Evolutionary conservation across 345 rosid species (phyloP), one percentile per base, ranked within the genome.

Genomic region (Limnanthes douglasii): DNA sequence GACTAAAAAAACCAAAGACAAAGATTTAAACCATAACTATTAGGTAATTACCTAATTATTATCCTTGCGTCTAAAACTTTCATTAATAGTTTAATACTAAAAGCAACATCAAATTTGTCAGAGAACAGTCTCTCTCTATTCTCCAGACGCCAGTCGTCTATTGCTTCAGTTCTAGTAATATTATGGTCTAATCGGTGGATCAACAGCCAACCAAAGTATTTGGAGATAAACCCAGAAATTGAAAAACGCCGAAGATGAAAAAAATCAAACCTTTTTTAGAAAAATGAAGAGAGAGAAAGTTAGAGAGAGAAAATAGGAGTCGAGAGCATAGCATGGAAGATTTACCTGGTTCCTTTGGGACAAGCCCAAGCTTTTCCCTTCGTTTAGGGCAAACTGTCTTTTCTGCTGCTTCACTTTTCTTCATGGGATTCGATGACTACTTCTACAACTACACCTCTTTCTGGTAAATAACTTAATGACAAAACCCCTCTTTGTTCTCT

Each of bases 401-500:
- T 56, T 67, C 75, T 5, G 42, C 53, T 22, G 86, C 65, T 29
- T 72, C 86, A 0, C 72, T 75, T 51, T 49, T 64, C 25, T 60
- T 69, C 29, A 72, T 72, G 79, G 65, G 77, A 28, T 61, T 75
- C n/a, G 54, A 46, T 21, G 38, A 57, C 22, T 66, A 69, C 7
- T 72, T 75, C 66, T 70, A 54, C 55, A 57, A 67, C 51, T 80
- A 65, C 50, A 65, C 74, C 37, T 35, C 74, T 56, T 70, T 65
- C 75, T 58, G 86, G 86, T 75, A 67, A 15, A 15, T 14, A 4
- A 22, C 3, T 6, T 7, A 1, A n/a, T n/a, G n/a, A n/a, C n/a
- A n/a, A 28, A 7, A 7, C 6, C 14, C 21, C 29, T 7, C 2
- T 8, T 8, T 18, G 21, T 14, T 2, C n/a, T n/a, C n/a, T n/a